Evolutionary conservation across 1,284 basidiomycete genomes (phyloP).

Genomic region (Tilletia walkeri): DNA sequence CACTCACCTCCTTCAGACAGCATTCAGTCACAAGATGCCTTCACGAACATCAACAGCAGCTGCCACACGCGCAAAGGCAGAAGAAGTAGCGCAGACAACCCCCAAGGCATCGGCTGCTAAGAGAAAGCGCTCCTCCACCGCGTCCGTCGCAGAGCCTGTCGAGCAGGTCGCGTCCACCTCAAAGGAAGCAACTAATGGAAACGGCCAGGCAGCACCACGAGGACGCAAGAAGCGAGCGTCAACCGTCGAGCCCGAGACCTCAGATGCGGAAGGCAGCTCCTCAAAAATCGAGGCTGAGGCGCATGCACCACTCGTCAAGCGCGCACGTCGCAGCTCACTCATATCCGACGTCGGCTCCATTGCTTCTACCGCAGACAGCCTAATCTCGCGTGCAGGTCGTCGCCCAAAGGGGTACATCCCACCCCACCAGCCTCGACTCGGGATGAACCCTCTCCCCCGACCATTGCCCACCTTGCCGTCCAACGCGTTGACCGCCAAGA

Average conservation of each 20-base stretch:
- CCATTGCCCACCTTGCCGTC: neutral
- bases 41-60: neutral
- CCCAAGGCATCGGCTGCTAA: neutral
- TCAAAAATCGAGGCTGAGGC: no score
- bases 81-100: no score
- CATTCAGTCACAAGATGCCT: neutral
- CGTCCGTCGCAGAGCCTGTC: no score
- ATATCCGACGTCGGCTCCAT: neutral
- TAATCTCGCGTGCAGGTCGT: neutral
- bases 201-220: neutral
- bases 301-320: neutral
- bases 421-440: neutral
- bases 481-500: neutral
- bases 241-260: neutral
- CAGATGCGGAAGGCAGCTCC: neutral
- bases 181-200: no score
- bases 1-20: neutral
- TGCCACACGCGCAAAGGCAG: neutral
- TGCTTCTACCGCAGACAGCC: neutral
- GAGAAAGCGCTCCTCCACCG: neutral
- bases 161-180: no score
- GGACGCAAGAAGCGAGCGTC: neutral
- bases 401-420: neutral
- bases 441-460: constrained; percentile 12
- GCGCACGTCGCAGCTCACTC: neutral